Evolutionary conservation across 306 rosid genomes (phyloP).

Genomic region (Gleditsia sinensis): DNA sequence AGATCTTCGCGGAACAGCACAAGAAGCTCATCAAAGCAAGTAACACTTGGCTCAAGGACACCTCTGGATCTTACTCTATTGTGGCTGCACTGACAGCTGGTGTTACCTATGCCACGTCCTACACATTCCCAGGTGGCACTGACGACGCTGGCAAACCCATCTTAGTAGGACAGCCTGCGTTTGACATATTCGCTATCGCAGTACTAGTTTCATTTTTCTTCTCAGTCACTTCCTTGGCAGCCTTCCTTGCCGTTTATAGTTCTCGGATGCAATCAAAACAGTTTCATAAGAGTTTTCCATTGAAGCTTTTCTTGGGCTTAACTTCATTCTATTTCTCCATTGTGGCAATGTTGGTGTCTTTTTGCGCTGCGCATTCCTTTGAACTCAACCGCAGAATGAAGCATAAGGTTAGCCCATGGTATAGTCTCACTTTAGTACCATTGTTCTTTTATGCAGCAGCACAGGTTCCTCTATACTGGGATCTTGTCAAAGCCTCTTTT

Average conservation of each 20-base stretch:
- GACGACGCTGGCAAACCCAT: not conserved
- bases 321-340: not conserved
- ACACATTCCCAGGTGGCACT: not conserved
- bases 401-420: not conserved
- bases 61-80: not conserved
- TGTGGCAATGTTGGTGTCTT: not conserved
- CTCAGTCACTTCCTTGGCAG: not conserved
- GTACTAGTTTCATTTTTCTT: not conserved
- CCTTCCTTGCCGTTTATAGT: not conserved
- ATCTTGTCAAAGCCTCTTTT: conserved; percentile 37
- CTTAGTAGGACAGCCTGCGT: not conserved
- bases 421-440: not conserved
- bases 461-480: conserved; percentile 46
- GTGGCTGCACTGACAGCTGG: not conserved
- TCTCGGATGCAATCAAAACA: conserved; percentile 18
- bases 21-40: not conserved
- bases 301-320: not conserved
- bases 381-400: not conserved
- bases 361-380: not conserved
- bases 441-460: not conserved
- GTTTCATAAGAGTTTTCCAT: not conserved
- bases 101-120: not conserved
- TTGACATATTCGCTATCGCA: not conserved
- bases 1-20: not conserved
- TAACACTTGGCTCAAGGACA: conserved; percentile 1